Evolutionary conservation across 441 rosid genomes (phyloP).

Genomic region (Syzygium syzygioides): DNA sequence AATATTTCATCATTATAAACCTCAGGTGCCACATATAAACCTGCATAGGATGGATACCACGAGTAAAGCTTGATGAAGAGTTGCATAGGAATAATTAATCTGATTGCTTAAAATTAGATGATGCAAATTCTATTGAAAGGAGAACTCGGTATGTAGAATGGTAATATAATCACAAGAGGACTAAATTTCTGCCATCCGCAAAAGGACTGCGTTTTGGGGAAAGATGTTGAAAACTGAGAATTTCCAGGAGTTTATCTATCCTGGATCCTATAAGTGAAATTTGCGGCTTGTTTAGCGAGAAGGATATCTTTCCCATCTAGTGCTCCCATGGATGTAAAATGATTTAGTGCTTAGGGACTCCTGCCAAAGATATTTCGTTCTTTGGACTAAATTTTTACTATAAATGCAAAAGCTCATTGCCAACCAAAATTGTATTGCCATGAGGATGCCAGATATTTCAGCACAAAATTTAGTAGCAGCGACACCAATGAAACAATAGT

Average conservation of each 20-base stretch:
- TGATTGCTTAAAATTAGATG: background rate
- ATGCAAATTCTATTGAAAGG: background rate
- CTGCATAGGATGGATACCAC: conserved; percentile 21
- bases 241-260: background rate
- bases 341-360: background rate
- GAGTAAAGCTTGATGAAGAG: conserved; percentile 8
- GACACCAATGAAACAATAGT: background rate
- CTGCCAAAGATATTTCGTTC: background rate
- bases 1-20: conserved; percentile 56
- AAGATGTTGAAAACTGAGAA: background rate
- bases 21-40: conserved; percentile 84
- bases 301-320: background rate
- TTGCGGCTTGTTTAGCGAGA: background rate
- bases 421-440: background rate
- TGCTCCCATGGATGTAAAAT: background rate
- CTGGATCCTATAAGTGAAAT: background rate
- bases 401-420: background rate
- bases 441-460: background rate
- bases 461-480: background rate
- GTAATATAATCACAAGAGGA: background rate
- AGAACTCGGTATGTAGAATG: background rate
- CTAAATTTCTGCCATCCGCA: background rate
- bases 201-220: background rate
- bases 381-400: background rate
- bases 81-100: background rate